Base-by-base conservation (phyloP, 2,329 filamentous ascomycete genomes). In the Colletotrichum orbiculare region DNA sequence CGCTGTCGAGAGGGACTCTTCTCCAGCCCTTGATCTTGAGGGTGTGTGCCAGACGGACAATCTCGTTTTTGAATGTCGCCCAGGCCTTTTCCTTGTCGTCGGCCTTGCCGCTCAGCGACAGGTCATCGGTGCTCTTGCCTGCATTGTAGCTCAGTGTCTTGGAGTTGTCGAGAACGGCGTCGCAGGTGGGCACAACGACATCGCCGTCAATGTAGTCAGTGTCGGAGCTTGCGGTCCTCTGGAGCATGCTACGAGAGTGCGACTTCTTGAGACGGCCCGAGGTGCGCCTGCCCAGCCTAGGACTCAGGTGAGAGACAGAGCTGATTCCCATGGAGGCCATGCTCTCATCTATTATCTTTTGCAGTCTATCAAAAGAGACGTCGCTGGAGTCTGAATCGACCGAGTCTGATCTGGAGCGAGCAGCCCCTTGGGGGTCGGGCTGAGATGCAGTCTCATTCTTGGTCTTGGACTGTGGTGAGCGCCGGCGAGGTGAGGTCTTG, bases 11-110 rank as follows among this genome's bases (percentile, higher is more conserved):
- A 0, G 93, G 87, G 0, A 99, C 88, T 65, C 89, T 89, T 57
- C 94, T 88, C 96, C 96, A 99, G 9, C 95, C 93, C 75, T 97
- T 97, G 38, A 98, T 85, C 57, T 89, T 89, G 56, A 99, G 82
- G 0, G 96, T 99, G 76, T 98, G 96, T 0, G 93, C 85, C 63
- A 98, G 84, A 42, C 94, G 91, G 60, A 98, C 86, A 67, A 98
- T 96, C 74, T 99, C 95, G 66, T 89, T 91, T 77, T 97, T 97
- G 84, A 97, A 99, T 8, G 77, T 82, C n/a, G 87, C 75, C 96
- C 95, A 97, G 3, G 89, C 89, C 46, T 83, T 86, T 65, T 95
- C 92, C 73, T 91, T 93, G 38, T 86, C 83, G 43, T 83, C 82
- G 63, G 79, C 81, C 60, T 80, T 82, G 54, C 78, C 80, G 48